Evolutionary conservation across 1,284 basidiomycete genomes (phyloP), one percentile per base, ranked within the genome.

Genomic region (Cystobasidium sp.): DNA sequence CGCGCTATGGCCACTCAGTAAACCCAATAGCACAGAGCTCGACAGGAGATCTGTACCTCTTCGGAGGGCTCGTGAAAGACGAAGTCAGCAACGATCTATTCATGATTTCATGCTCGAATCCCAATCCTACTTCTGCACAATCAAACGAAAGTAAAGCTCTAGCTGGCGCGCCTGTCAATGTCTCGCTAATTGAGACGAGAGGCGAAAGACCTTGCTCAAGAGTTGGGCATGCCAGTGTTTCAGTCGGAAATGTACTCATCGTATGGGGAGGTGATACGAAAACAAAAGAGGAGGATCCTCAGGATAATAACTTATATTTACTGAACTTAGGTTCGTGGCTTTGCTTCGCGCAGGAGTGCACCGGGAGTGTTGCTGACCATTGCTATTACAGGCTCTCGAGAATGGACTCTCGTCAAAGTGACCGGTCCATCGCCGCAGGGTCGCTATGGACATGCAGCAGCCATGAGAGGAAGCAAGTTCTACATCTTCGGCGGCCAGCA

Each of bases 181-280:
- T 82, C 71, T 77, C 79, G 44, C 86, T 93, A 12, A 81, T 85
- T 8, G 83, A 84, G 77, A 97, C 95, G 0, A 88, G 88, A 4
- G 97, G 97, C 6, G 94, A 97, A 79, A 86, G 93, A 20, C 97
- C 97, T 0, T 88, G 90, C 16, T 90, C 94, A 0, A 87, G 97
- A 77, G 94, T 99, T 18, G 97, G 97, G 0, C 97, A 99, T 84
- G 93, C 95, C 1, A 91, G 92, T 81, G 95, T 95, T 16, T 89
- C 98, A 61, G 93, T 98, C 74, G 94, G 93, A 83, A 94, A 93
- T 80, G 95, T 98, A 61, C 86, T 99, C 78, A 93, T 99, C 76
- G 91, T 98, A 6, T 99, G 97, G 95, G 97, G 97, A 74, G 97
- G 97, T 44, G 97, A 99, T 82, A 99, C 96, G 3, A 88, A 89